A percentile compares a stretch with the other conserved stretches of the same genome.
Conservation (phyloP, 495 filamentous ascomycete genomes). For the Rostrohypoxylon terebratum region DNA sequence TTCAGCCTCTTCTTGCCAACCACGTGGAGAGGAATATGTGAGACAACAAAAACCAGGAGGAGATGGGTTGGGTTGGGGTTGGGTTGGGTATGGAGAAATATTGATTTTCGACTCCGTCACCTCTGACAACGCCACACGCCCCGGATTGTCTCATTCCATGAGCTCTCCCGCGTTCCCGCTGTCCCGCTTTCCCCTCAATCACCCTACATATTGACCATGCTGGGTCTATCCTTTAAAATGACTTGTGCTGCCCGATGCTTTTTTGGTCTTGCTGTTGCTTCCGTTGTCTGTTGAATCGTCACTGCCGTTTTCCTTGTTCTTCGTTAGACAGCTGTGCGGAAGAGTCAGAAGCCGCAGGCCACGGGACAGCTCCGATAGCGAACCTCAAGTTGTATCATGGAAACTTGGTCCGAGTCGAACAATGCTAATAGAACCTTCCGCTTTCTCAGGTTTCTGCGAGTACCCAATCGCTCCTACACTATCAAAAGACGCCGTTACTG, state of each 20-base stretch:
- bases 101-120: conserved; percentile 43
- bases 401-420: conserved; percentile 41
- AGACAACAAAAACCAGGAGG: conserved; percentile 17
- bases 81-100: conserved; percentile 33
- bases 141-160: conserved; percentile 50
- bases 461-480: conserved; percentile 37
- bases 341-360: not conserved
- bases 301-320: conserved; percentile 1
- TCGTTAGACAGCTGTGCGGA: not conserved
- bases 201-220: conserved; percentile 20
- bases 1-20: conserved; percentile 21
- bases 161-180: conserved; percentile 6
- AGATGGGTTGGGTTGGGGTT: conserved; percentile 30
- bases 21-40: conserved; percentile 36
- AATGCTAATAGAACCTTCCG: conserved; percentile 47
- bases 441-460: conserved; percentile 46
- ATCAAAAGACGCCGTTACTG: conserved; percentile 29
- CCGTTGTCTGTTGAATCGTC: conserved; percentile 3
- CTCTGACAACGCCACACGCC: conserved; percentile 48
- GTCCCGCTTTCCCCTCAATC: conserved; percentile 7
- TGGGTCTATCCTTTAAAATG: conserved; percentile 34
- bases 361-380: not conserved
- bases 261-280: not conserved
- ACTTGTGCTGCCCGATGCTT: not conserved
- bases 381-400: conserved; percentile 40